Evolutionary conservation across 2,329 filamentous ascomycete genomes (phyloP), one percentile per base, ranked within the genome.

Genomic region (Fusarium abutilonis): DNA sequence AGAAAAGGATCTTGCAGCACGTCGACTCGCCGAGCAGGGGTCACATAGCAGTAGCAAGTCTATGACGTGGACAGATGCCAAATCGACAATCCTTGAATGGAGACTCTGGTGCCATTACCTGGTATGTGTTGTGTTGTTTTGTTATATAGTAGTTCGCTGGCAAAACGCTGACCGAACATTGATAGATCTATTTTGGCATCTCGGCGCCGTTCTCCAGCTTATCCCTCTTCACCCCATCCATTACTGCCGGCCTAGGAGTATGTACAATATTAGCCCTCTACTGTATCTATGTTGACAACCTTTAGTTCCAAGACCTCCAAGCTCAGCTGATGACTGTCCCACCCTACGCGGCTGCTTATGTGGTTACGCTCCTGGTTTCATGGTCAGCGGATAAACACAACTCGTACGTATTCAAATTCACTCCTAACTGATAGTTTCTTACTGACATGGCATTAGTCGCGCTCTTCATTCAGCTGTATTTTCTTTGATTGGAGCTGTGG

Each of bases 51-150:
- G 79, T 3, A 86, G 90, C 64, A 81, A 85, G 9, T 80, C 78
- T 54, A 83, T 86, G 66, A 88, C 84, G 0, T 84, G 88, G 72
- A 79, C 77, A 23, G 90, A 92, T 64, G 89, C 86, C 77, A 89
- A 86, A 67, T 81, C 85, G 17, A 90, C 86, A 61, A 76, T 86
- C 1, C 86, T 85, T 43, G 87, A 86, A 68, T 82, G 86, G 72
- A 83, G 83, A 4, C 82, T 91, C 51, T 92, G 91, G 68, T 86
- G 86, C 1, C 80, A 86, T 42, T 89, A 89, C 19, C 65, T 87
- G 32, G 76, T 71, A 44, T 1, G 51, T 10, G 6, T n/a, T 19
- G 4, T 19, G 6, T n/a, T 19, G 4, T 19, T 9, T 6, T 36
- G 14, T 1, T 7, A 7, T 8, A 3, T 28, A 4, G 0, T 6